Percentiles rank a stretch among this genome's conserved stretches.
Conservation (phyloP, 2,329 filamentous ascomycete genomes). For the Laburnicola sp. region DNA sequence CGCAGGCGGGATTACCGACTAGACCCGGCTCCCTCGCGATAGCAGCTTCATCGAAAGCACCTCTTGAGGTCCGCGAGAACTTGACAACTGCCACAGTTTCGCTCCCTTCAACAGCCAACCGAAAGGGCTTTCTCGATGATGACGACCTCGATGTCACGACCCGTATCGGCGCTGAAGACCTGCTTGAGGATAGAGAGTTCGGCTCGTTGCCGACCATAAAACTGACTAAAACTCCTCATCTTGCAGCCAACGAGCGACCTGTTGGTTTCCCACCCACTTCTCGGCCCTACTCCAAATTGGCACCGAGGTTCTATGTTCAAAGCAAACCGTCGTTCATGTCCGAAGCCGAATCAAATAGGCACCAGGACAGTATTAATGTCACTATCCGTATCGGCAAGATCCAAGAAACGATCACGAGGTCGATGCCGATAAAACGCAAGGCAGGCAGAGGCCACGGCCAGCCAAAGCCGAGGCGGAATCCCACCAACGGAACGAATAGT, state of each 20-base stretch:
- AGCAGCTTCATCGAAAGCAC: slow-evolving; percentile 65
- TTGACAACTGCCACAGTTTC: slow-evolving; percentile 68
- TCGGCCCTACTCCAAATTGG: slow-evolving; percentile 18
- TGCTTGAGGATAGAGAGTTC: slow-evolving; percentile 53
- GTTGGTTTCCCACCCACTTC: slow-evolving; percentile 25
- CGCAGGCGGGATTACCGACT: slow-evolving; percentile 42
- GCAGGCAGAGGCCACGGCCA: slow-evolving; percentile 19
- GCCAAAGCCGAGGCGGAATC: slow-evolving; percentile 34
- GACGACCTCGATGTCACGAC: slow-evolving; percentile 42
- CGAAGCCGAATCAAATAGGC: slow-evolving; percentile 21
- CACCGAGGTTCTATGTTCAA: neutral
- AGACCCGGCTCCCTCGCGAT: slow-evolving; percentile 58
- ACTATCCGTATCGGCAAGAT: slow-evolving; percentile 32
- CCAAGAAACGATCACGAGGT: slow-evolving; percentile 32
- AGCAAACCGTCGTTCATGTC: slow-evolving; percentile 1
- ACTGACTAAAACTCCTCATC: slow-evolving; percentile 36
- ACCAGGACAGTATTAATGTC: slow-evolving; percentile 32
- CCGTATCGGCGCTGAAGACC: slow-evolving; percentile 45
- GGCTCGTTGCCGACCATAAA: slow-evolving; percentile 50
- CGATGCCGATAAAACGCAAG: slow-evolving; percentile 33
- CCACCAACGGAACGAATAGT: slow-evolving; percentile 17
- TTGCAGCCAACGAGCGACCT: slow-evolving; percentile 37
- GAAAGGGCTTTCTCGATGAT: slow-evolving; percentile 30
- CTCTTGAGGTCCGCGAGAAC: slow-evolving; percentile 57
- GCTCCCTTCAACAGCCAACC: slow-evolving; percentile 53